Evolutionary conservation across 169 alveolate species (phyloP).

Genomic region (Plasmodium gonderi): DNA sequence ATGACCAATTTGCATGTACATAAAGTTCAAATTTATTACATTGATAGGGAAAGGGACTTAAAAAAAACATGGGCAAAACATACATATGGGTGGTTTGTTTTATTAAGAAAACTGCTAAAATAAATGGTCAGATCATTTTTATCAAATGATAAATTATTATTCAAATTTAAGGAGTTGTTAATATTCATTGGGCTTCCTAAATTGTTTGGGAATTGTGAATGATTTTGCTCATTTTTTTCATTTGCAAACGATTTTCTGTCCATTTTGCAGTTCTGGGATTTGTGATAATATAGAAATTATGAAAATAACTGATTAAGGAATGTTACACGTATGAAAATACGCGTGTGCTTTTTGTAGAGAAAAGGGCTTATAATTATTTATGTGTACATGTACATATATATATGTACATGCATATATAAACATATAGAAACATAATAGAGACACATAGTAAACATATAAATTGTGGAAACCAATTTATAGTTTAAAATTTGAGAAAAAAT

Average conservation of each 20-base stretch:
- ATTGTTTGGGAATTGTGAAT: background rate
- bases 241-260: background rate
- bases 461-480: background rate
- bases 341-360: too few relatives aligned
- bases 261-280: conserved; percentile 22
- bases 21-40: background rate
- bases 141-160: background rate
- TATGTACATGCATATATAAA: background rate
- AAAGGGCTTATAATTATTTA: background rate
- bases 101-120: conserved; percentile 9
- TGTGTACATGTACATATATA: background rate
- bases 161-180: conserved; percentile 1
- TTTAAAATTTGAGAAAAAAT: too few relatives aligned
- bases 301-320: background rate
- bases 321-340: background rate
- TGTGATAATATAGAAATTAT: background rate
- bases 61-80: conserved; percentile 54
- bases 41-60: conserved; percentile 21
- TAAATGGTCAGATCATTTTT: conserved; percentile 14
- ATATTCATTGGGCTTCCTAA: conserved; percentile 1
- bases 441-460: background rate
- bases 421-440: background rate
- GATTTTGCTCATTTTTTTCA: background rate
- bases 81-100: conserved; percentile 56
- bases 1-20: background rate